These are phyloP conservation scores for Kickxella alabastrina DNA, from an alignment of 192 early-diverging fungal species.

Conservation along the genomic window DNA sequence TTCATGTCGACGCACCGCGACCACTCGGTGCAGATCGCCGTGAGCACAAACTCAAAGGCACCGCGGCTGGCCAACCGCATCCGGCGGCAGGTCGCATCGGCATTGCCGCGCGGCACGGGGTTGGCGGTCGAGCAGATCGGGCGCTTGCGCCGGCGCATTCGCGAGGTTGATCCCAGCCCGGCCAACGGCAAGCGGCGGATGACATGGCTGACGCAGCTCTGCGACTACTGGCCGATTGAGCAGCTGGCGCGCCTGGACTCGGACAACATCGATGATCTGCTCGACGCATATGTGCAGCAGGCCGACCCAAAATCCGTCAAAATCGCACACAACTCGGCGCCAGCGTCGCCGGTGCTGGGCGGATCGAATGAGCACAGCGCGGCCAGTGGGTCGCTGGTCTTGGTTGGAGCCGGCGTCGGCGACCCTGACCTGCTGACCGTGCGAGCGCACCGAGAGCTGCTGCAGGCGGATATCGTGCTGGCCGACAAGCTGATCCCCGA, in stretches of 20 bases:
- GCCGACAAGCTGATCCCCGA: conserved; percentile 74
- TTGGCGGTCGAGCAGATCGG: conserved; percentile 73
- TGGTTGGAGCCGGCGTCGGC: conserved; percentile 85
- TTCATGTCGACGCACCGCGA: conserved; percentile 85
- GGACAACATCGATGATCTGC: conserved; percentile 54
- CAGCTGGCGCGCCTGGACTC: conserved; percentile 67
- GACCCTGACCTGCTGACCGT: conserved; percentile 76
- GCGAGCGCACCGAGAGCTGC: conserved; percentile 59
- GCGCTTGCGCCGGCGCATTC: conserved; percentile 57
- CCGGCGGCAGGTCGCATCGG: conserved; percentile 59
- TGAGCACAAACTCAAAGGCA: conserved; percentile 84
- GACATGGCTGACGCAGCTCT: conserved; percentile 78
- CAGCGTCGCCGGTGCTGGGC: conserved; percentile 9
- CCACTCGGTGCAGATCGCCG: conserved; percentile 82
- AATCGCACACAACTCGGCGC: conserved; percentile 6
- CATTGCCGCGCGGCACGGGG: conserved; percentile 59
- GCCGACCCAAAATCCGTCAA: conserved; percentile 24
- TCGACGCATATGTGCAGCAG: conserved; percentile 59
- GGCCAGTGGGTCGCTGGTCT: conserved; percentile 52
- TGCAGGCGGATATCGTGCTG: conserved; percentile 77
- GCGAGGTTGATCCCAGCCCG: conserved; percentile 59
- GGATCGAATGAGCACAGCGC: not conserved
- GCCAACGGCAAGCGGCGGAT: conserved; percentile 69
- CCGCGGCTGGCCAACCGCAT: conserved; percentile 85
- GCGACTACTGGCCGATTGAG: conserved; percentile 79